These are phyloP conservation scores for Pisolithus marmoratus DNA, from an alignment of 768 basidiomycete species.

Conservation along the genomic window DNA sequence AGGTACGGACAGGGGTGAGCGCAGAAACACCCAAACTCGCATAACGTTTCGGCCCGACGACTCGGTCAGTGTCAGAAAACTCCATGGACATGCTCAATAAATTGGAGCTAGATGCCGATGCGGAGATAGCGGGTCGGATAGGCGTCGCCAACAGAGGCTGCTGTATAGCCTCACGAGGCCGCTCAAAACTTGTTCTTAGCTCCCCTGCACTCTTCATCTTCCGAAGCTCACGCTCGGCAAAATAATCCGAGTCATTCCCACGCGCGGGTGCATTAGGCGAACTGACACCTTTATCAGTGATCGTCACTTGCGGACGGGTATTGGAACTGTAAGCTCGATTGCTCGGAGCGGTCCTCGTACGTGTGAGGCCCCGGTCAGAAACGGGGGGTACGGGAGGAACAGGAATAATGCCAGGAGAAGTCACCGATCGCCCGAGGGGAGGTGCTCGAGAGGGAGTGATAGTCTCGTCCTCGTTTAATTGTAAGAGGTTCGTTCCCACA, in stretches of 20 bases:
- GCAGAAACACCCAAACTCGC: slow-evolving; percentile 58
- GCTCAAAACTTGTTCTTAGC: slow-evolving; percentile 41
- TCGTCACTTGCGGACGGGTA: slow-evolving; percentile 31
- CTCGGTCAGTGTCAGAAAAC: slow-evolving; percentile 30
- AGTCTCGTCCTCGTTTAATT: slow-evolving; percentile 58
- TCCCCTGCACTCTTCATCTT: slow-evolving; percentile 89
- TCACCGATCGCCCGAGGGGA: slow-evolving; percentile 45
- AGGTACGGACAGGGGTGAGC: slow-evolving; percentile 26
- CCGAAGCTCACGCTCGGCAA: slow-evolving; percentile 57
- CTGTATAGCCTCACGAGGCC: slow-evolving; percentile 16
- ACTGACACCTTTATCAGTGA: slow-evolving; percentile 19
- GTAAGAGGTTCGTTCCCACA: slow-evolving; percentile 21
- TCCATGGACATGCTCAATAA: slow-evolving; percentile 36
- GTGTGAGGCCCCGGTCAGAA: slow-evolving; percentile 44
- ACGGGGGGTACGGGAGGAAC: slow-evolving; percentile 16
- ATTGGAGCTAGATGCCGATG: slow-evolving; percentile 69
- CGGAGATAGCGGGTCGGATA: slow-evolving; percentile 38
- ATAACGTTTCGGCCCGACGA: slow-evolving; percentile 48
- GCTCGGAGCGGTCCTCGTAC: slow-evolving; percentile 68
- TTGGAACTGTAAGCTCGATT: slow-evolving; percentile 51
- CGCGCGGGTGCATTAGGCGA: slow-evolving; percentile 9
- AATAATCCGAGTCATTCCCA: slow-evolving; percentile 37
- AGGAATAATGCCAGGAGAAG: slow-evolving; percentile 40
- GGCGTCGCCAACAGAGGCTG: slow-evolving; percentile 29
- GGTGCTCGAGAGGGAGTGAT: slow-evolving; percentile 61